Evolutionary conservation across 2,329 filamentous ascomycete genomes (phyloP).

Genomic region (Blastomyces percursus): DNA sequence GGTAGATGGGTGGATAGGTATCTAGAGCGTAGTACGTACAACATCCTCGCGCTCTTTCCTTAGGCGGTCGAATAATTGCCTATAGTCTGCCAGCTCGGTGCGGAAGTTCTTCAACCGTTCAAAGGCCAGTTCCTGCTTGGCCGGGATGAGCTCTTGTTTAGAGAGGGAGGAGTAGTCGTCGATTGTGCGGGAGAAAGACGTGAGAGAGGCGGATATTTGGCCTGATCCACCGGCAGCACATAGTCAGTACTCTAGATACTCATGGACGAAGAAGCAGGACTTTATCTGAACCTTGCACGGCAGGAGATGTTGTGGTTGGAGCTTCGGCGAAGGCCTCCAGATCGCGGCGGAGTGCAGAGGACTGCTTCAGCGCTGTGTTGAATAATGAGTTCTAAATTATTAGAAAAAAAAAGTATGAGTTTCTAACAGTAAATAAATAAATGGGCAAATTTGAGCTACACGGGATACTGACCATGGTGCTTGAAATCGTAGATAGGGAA

Average conservation of each 20-base stretch:
- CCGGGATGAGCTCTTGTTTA: slow-evolving; percentile 76
- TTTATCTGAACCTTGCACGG: slow-evolving; percentile 44
- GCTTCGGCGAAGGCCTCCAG: slow-evolving; percentile 58
- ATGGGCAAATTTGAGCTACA: neutral
- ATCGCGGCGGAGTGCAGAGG: slow-evolving; percentile 65
- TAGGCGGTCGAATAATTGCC: slow-evolving; percentile 63
- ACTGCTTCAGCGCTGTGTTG: slow-evolving; percentile 77
- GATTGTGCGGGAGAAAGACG: slow-evolving; percentile 75
- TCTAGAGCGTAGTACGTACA: slow-evolving; percentile 27
- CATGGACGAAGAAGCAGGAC: neutral
- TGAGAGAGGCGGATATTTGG: slow-evolving; percentile 66
- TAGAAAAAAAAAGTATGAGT: neutral
- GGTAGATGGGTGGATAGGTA: neutral
- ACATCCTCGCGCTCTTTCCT: slow-evolving; percentile 69
- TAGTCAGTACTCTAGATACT: slow-evolving; percentile 17
- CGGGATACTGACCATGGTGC: neutral
- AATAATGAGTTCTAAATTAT: slow-evolving; percentile 61
- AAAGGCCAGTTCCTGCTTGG: slow-evolving; percentile 83
- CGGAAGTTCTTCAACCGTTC: slow-evolving; percentile 81
- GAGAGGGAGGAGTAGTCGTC: slow-evolving; percentile 84
- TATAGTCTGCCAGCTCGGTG: slow-evolving; percentile 67
- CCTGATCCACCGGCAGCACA: slow-evolving; percentile 36
- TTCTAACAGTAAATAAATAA: neutral
- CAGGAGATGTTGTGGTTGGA: slow-evolving; percentile 47
- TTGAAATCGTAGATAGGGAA: neutral